Percentiles rank a stretch among this genome's conserved stretches.
These are phyloP conservation scores for Prunella vulgaris DNA, from an alignment of 257 asterid genomes.

Conservation along the genomic window DNA sequence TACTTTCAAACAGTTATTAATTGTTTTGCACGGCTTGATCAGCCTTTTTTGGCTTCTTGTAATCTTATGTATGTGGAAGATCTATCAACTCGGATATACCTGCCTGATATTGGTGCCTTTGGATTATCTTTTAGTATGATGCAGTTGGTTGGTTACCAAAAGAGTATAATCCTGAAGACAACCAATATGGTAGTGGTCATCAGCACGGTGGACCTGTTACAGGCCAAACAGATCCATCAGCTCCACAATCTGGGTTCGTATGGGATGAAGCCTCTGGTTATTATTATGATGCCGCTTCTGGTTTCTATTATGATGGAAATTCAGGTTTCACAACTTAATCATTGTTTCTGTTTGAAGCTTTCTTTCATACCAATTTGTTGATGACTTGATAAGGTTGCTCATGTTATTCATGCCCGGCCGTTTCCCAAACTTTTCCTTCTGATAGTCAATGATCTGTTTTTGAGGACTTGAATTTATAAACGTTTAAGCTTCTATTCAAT, in stretches of 20 bases:
- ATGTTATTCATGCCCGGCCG: neutral
- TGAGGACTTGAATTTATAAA: neutral
- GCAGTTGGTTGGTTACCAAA: constrained; percentile 99
- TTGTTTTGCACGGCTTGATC: neutral
- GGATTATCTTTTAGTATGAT: constrained; percentile 58
- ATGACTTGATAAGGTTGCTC: neutral
- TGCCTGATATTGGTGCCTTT: constrained; percentile 5
- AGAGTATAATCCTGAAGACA: constrained; percentile 89
- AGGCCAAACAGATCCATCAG: constrained; percentile 50
- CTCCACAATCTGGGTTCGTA: constrained; percentile 87
- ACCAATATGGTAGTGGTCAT: constrained; percentile 50
- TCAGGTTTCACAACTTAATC: constrained; percentile 46
- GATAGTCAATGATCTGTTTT: constrained; percentile 1
- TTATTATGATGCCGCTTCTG: constrained; percentile 94
- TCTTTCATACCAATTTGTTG: neutral
- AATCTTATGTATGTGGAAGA: constrained; percentile 1
- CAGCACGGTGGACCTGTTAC: constrained; percentile 51
- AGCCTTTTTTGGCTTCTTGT: neutral
- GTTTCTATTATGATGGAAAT: constrained; percentile 96
- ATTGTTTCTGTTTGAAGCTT: neutral
- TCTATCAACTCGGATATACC: neutral
- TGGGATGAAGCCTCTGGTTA: constrained; percentile 99
- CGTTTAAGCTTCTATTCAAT: neutral
- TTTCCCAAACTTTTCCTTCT: neutral
- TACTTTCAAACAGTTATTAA: neutral